Evolutionary conservation across 2,329 filamentous ascomycete species (phyloP).

Genomic region (Fusarium xyrophilum): DNA sequence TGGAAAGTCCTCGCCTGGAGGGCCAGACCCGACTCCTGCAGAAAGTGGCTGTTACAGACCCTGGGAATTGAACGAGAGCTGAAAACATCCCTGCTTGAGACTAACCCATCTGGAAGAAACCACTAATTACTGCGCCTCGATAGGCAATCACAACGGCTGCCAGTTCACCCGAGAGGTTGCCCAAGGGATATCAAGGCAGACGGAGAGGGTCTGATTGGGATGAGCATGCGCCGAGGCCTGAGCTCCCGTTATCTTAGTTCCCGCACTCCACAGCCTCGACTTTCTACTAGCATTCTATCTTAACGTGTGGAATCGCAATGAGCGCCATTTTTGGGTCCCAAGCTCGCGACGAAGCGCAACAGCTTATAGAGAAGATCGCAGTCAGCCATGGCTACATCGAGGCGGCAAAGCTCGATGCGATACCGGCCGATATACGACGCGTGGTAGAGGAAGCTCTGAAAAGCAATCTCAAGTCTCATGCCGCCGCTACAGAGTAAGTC

Average conservation of each 20-base stretch:
- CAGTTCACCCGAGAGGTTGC: neutral
- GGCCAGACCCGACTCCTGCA: neutral
- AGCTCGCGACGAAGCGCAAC: neutral
- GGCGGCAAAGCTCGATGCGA: neutral
- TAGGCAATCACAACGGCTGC: neutral
- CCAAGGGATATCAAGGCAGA: neutral
- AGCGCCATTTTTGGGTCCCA: neutral
- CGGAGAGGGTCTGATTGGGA: neutral
- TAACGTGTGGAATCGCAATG: neutral
- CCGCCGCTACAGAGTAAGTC: neutral
- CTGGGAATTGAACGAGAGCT: neutral
- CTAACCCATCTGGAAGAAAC: neutral
- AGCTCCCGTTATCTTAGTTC: neutral
- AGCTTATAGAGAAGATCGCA: neutral
- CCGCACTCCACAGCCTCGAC: neutral
- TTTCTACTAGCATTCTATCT: neutral
- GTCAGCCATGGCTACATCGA: neutral
- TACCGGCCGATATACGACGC: neutral
- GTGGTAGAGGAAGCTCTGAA: neutral
- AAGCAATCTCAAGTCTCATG: neutral
- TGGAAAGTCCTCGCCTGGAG: rapidly evolving
- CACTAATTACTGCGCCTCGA: neutral
- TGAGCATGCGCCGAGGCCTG: neutral
- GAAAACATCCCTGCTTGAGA: neutral
- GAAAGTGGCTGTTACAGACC: neutral